Evolutionary conservation across 176 grass and related monocot species (phyloP), one percentile per base, ranked within the genome.

Genomic region (Musa acuminata): DNA sequence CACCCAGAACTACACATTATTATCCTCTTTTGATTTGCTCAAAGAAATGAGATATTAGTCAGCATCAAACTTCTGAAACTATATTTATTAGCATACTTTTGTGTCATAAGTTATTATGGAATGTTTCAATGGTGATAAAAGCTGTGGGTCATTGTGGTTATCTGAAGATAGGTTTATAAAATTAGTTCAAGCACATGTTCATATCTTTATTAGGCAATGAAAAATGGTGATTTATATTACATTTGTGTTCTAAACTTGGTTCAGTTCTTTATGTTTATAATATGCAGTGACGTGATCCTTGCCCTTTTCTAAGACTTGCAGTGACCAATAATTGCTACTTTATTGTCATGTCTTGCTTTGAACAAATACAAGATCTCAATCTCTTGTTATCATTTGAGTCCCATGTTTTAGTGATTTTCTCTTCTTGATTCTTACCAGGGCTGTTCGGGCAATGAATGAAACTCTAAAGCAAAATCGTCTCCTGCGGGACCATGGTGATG

Each of bases 381-480:
- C 22, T 55, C 50, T 35, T 66, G 9, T 17, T 29, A 13, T 27
- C 52, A 50, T 27, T 51, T 63, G 16, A 78, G 21, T 49, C 21
- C 21, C 21, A 52, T 79, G 20, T 21, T 57, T 49, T 67, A 11
- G 25, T 80, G 17, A 82, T 77, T 69, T 77, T 78, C 51, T 83
- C 62, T 17, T 78, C 57, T 72, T 79, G 76, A 83, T 89, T 21
- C 69, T 80, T 73, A 73, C 67, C 81, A 99, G 96, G 84, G 96
- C 90, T 80, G 96, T 99, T 86, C 84, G 96, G 79, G 90, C 90
- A 82, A 99, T 99, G 90, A 99, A 91, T 60, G 96, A 94, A 89
- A 99, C 96, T 79, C 73, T 99, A 79, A 99, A 99, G 82, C 96
- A 99, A 85, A 94, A 99, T 85, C 88, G 91, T 64, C 86, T 99